Evolutionary conservation across 1,284 basidiomycete genomes (phyloP).

Genomic region (Boletus semigastroideus): DNA sequence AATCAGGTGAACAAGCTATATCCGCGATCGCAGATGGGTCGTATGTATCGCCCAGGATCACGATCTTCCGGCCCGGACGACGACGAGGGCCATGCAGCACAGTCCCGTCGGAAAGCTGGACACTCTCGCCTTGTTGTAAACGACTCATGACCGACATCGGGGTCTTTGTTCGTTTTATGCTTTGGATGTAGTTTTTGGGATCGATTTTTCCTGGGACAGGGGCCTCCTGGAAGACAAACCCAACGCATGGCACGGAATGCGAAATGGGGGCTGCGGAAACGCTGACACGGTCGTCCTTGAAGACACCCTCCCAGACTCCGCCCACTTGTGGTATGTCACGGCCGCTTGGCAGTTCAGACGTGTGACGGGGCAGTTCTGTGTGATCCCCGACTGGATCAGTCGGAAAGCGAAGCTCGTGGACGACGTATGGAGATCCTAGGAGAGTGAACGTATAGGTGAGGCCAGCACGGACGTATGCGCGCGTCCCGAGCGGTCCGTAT

Average conservation of each 20-base stretch:
- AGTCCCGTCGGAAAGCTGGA: conserved; percentile 77
- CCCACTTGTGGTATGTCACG: conserved; percentile 63
- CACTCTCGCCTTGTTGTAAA: conserved; percentile 68
- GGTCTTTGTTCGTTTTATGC: conserved; percentile 68
- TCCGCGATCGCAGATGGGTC: conserved; percentile 65
- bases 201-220: conserved; percentile 78
- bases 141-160: conserved; percentile 70
- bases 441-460: conserved; percentile 72
- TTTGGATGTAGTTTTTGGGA: conserved; percentile 59
- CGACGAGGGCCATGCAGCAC: conserved; percentile 70
- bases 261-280: conserved; percentile 84
- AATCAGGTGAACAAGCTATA: conserved; percentile 60
- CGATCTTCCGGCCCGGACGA: conserved; percentile 70
- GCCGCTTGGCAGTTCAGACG: conserved; percentile 64
- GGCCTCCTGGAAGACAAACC: conserved; percentile 79
- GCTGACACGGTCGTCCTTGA: conserved; percentile 55
- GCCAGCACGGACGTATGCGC: conserved; percentile 76
- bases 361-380: conserved; percentile 46
- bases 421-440: conserved; percentile 73
- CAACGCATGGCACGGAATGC: conserved; percentile 82
- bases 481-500: conserved; percentile 86
- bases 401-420: conserved; percentile 83
- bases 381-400: conserved; percentile 53
- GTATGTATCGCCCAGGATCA: conserved; percentile 80
- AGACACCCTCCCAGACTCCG: conserved; percentile 75